Evolutionary conservation across 2,329 filamentous ascomycete genomes (phyloP), one percentile per base, ranked within the genome.

Genomic region (Ploettnerulaceae sp.): DNA sequence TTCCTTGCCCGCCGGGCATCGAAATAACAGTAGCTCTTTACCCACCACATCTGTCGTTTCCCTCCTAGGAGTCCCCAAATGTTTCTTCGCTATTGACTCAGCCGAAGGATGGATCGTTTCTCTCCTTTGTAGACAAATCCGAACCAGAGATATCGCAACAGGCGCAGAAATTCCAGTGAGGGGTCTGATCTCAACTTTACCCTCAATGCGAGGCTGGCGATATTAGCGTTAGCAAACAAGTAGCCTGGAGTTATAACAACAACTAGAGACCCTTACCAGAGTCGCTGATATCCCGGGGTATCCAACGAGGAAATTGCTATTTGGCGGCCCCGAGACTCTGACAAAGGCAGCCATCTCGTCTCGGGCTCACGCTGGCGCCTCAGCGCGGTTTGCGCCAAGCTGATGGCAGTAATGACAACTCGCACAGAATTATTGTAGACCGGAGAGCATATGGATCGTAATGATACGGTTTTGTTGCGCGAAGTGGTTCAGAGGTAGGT

Each of bases 251-350:
- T 18, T 26, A 54, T 47, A 46, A 48, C 24, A 35, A 24, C 11
- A 24, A 36, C n/a, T 38, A 43, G 34, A 35, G 37, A 48, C 80
- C n/a, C 88, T 71, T 77, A 96, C 90, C 79, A 96, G 70, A 28
- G 93, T 98, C 62, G 93, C 93, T 46, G 91, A 96, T 68, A 98
- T 97, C 59, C 93, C 93, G 46, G 93, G 93, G 69, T 97, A 98
- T 60, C 93, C 93, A 59, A 97, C 89, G 56, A 97, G 77, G 66
- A 95, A 96, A 71, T 87, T 93, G 71, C 89, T 93, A 71, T 98
- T 98, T 60, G 93, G 90, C 66, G 90, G 90, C 66, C 93, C 93
- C 58, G 89, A 95, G 71, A 98, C 89, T 77, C 93, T 86, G 73
- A 98, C 93, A 69, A 87, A 87, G 66, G 86, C 86, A 69, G 84